Percentiles rank a stretch among this genome's conserved stretches.
These are phyloP conservation scores for Schoenoplectus triqueter DNA, from an alignment of 202 grass and related monocot species.

Conservation along the genomic window DNA sequence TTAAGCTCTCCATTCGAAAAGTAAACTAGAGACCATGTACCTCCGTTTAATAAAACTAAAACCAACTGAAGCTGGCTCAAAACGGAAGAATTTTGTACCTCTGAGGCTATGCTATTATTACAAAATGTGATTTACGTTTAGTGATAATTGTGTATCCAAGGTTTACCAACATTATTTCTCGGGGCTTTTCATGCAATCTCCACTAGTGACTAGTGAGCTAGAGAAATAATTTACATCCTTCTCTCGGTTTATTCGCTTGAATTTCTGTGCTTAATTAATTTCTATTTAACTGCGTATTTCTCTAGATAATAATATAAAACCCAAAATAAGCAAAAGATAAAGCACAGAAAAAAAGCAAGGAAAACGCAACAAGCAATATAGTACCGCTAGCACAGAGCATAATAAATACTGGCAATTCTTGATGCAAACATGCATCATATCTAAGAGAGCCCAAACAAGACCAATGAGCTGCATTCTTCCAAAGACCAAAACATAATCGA, in stretches of 20 bases:
- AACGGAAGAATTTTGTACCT: background rate
- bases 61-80: too few relatives aligned
- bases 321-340: background rate
- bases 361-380: background rate
- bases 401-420: background rate
- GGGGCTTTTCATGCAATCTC: background rate
- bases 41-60: too few relatives aligned
- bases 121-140: slow-evolving; percentile 2
- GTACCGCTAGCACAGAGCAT: background rate
- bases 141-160: slow-evolving; percentile 7
- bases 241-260: slow-evolving; percentile 4
- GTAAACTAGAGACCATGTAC: too few relatives aligned
- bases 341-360: background rate
- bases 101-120: slow-evolving; percentile 18
- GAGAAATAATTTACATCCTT: slow-evolving; percentile 22
- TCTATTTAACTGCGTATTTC: background rate
- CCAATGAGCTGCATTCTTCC: background rate
- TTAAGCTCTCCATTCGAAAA: too few relatives aligned
- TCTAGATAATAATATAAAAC: background rate
- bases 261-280: background rate
- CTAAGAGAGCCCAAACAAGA: background rate
- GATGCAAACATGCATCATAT: slow-evolving; percentile 13
- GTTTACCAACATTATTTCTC: slow-evolving; percentile 11
- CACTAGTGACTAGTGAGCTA: background rate
- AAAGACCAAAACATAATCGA: background rate